Base-by-base conservation (phyloP, 345 rosid species). In the Eucalyptus victrix region DNA sequence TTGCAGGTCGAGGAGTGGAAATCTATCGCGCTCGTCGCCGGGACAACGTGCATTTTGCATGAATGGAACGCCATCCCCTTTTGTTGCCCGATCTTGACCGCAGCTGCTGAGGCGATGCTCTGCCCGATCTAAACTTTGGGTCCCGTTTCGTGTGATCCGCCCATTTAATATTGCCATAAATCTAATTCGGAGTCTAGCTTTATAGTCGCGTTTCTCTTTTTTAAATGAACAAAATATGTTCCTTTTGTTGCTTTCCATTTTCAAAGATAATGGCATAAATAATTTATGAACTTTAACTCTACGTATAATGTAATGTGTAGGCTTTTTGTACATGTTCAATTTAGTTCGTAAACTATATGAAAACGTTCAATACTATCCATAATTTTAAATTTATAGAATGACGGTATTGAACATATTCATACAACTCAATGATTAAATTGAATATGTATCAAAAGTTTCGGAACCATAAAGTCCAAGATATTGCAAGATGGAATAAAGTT, bases 331-430 rank as follows among this genome's bases (percentile, higher is more conserved):
- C 1, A 4, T 23, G 10, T 54, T 54, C 5, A 23, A 23, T 54
- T 54, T 56, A 56, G 60, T 56, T 9, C 3, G 5, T 56, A 24
- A 0, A 23, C 0, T 2, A 0, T 23, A 21, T 56, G 60, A 56
- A 56, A 56, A 56, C 6, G 1, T 56, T 56, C 0, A 56, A 24
- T 23, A 24, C 28, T 56, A 10, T 56, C 6, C 6, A 9, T 56
- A 23, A 56, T 24, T 13, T 56, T 56, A 24, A 56, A 56, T 56
- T 56, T 4, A 23, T 56, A 0, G 62, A 56, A 56, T 23, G 6
- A 5, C 0, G 2, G 4, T 0, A 56, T 9, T 9, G 3, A 9
- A 23, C 3, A 23, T 18, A 56, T 56, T 24, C 13, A 56, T 56
- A 56, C 1, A 56, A 1, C 6, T 56, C 6, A 56, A 9, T 4